Conservation (phyloP, 805 yeast species). For the Teunomyces barrocoloradensis region DNA sequence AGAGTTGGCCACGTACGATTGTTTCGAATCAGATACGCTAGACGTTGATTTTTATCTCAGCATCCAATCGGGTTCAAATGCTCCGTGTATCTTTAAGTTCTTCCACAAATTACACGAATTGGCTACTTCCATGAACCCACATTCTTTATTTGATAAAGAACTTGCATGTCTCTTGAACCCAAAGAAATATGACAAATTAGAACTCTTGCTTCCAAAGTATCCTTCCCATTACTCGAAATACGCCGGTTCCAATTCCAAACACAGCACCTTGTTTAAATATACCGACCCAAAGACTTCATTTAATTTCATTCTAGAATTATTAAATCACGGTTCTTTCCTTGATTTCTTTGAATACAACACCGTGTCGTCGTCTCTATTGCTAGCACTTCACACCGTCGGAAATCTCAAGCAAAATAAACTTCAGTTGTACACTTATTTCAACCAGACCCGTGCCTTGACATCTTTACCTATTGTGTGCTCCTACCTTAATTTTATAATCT, state of each 20-base stretch:
- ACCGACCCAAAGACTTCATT: slow-evolving; percentile 1
- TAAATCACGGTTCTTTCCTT: slow-evolving; percentile 19
- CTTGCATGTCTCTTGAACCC: not conserved
- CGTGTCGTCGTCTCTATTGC: slow-evolving; percentile 7
- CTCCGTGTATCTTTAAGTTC: not conserved
- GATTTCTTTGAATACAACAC: slow-evolving; percentile 10
- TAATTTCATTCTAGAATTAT: slow-evolving; percentile 18
- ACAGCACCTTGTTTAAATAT: not conserved
- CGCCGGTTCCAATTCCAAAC: not conserved
- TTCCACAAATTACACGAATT: not conserved
- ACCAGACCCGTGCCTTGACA: slow-evolving; percentile 17
- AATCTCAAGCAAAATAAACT: slow-evolving; percentile 9
- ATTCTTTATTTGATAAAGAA: not conserved
- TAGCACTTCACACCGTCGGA: slow-evolving; percentile 6
- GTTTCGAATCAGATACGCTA: not conserved
- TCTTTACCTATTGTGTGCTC: slow-evolving; percentile 16
- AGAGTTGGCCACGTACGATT: not conserved
- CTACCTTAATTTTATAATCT: slow-evolving; percentile 18
- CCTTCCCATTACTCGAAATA: not conserved
- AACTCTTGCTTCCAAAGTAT: slow-evolving; percentile 1
- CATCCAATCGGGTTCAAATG: not conserved
- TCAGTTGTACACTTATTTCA: slow-evolving; percentile 16
- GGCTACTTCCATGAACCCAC: not conserved
- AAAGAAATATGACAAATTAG: not conserved
- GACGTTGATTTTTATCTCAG: not conserved